Evolutionary conservation across 2,329 filamentous ascomycete genomes (phyloP).

Genomic region (Diplodia corticola): DNA sequence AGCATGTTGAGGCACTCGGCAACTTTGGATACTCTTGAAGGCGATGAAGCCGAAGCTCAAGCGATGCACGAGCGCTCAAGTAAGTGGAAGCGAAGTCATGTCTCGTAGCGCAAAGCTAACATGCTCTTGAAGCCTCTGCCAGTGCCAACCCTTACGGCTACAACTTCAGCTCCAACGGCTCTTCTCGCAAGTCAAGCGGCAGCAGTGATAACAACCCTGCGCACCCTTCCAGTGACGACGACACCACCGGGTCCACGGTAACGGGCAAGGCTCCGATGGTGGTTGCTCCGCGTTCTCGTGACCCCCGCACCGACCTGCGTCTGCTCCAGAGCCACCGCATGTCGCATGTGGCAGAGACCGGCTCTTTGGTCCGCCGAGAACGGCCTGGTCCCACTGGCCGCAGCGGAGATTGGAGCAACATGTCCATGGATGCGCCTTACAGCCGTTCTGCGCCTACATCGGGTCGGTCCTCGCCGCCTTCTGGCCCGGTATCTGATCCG

Average conservation of each 20-base stretch:
- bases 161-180: not conserved
- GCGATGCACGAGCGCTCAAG: slow-evolving; percentile 1
- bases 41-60: slow-evolving; percentile 17
- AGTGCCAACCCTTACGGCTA: not conserved
- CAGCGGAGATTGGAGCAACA: slow-evolving; percentile 42
- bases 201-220: slow-evolving; percentile 16
- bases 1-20: slow-evolving; percentile 36
- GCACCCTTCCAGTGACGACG: slow-evolving; percentile 5
- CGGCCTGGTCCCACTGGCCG: slow-evolving; percentile 35
- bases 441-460: slow-evolving; percentile 8
- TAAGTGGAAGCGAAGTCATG: not conserved
- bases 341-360: slow-evolving; percentile 53
- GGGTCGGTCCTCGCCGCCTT: slow-evolving; percentile 6
- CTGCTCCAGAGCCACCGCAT: slow-evolving; percentile 50
- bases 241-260: not conserved
- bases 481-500: not conserved
- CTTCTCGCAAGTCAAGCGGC: slow-evolving; percentile 19
- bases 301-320: slow-evolving; percentile 22
- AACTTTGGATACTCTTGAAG: slow-evolving; percentile 37
- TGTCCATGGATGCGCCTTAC: slow-evolving; percentile 32
- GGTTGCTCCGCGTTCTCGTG: slow-evolving; percentile 30
- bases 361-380: slow-evolving; percentile 45
- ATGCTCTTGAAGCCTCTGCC: not conserved
- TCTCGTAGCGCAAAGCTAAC: not conserved
- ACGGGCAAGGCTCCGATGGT: slow-evolving; percentile 11